Evolutionary conservation across 2,329 filamentous ascomycete genomes (phyloP), one percentile per base, ranked within the genome.

Genomic region (Aspergillus uvarum): DNA sequence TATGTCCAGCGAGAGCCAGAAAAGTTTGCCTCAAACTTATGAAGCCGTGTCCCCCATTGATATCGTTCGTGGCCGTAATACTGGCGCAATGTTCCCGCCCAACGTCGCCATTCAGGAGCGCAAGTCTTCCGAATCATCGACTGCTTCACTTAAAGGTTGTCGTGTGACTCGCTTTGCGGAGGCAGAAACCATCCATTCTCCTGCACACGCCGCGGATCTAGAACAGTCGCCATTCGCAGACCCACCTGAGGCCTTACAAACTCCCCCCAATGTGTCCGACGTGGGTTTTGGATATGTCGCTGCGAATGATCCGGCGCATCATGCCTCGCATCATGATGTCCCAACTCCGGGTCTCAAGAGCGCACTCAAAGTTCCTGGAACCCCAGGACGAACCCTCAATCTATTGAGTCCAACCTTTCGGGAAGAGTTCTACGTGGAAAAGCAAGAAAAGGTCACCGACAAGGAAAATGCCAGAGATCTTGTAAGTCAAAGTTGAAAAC

Each of bases 201-300:
- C 86, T 48, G 80, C 86, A 66, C 84, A 83, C 61, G 77, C 77
- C 26, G 72, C 76, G 47, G 76, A 80, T 62, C 68, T 71, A 66
- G 69, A 68, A 44, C 68, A 70, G 55, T 80, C 80, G n/a, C 82
- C 82, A 5, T 85, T 85, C 68, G 75, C 78, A 63, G 81, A 85
- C 59, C 82, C 82, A 55, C 73, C 78, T 12, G 67, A 56, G n/a
- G 78, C 82, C 72, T 79, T 79, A 68, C 78, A 79, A 63, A 78
- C 81, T 29, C 80, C 82, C 71, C 82, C 70, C 42, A 74, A 76
- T 60, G 90, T 93, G 32, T 90, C 88, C 60, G 92, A 96, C 79
- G 86, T 96, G 65, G 93, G 93, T 66, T 97, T 98, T 76, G 92
- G 93, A 74, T 97, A 96, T 79, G 90, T 97, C 72, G 83, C 81